Conservation (phyloP, 208 protist species). For the Sergeia podlipaevii region DNA sequence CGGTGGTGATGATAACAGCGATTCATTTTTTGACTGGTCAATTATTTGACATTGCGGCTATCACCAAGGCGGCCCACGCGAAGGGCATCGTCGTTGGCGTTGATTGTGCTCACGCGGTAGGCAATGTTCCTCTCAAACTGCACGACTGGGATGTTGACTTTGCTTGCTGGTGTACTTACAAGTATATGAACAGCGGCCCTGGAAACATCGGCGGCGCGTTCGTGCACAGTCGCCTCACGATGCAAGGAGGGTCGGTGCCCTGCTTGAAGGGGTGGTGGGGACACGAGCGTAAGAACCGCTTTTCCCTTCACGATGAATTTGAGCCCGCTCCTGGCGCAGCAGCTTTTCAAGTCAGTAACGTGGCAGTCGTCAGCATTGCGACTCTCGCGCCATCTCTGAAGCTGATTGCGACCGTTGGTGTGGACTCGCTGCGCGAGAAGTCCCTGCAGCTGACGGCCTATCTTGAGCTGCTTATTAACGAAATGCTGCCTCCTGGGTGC, state of each 20-base stretch:
- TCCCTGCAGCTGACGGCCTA: conserved; percentile 87
- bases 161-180: conserved; percentile 96
- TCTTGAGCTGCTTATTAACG: conserved; percentile 80
- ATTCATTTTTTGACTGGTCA: conserved; percentile 96
- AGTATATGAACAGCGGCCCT: conserved; percentile 95
- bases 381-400: conserved; percentile 78
- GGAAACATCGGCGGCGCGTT: conserved; percentile 89
- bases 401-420: conserved; percentile 81
- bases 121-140: conserved; percentile 90
- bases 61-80: conserved; percentile 81
- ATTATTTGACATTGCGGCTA: conserved; percentile 90
- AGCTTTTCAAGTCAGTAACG: conserved; percentile 80
- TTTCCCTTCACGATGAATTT: conserved; percentile 65
- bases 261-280: conserved; percentile 91
- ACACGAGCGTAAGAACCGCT: conserved; percentile 70
- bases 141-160: conserved; percentile 97
- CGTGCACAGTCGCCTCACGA: conserved; percentile 86
- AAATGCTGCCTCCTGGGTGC: conserved; percentile 53
- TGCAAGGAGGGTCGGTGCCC: conserved; percentile 15
- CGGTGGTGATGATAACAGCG: conserved; percentile 82
- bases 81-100: conserved; percentile 87
- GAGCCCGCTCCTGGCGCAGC: conserved; percentile 61
- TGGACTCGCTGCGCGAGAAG: conserved; percentile 76
- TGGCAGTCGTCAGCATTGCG: conserved; percentile 54
- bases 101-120: conserved; percentile 94